A percentile compares a stretch with the other conserved stretches of the same genome.
phyloP scores from a whole-genome alignment of 2,329 filamentous ascomycete genomes.

The Trichoderma guizhouense region DNA sequence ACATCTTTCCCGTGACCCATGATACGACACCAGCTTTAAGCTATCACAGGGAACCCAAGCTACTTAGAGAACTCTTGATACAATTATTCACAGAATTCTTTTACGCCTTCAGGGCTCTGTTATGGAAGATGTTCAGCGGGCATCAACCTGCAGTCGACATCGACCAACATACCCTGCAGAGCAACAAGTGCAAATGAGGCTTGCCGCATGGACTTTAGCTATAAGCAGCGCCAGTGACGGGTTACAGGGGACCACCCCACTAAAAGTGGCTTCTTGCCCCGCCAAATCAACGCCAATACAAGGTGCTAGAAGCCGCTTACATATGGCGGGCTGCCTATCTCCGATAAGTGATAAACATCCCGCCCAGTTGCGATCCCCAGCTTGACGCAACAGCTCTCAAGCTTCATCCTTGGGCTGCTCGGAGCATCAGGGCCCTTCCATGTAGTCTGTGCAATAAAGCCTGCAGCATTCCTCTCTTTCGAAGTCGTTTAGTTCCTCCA shows the following conservation, averaged over 20 bases:
- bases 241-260: conserved; percentile 23
- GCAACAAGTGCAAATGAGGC: neutral
- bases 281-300: conserved; percentile 19
- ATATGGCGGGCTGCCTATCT: conserved; percentile 17
- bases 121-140: neutral
- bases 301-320: conserved; percentile 23
- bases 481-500: neutral
- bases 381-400: conserved; percentile 7
- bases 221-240: neutral
- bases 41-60: neutral
- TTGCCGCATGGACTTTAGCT: neutral
- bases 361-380: neutral
- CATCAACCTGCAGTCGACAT: no score
- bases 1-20: no score
- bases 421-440: conserved; percentile 14
- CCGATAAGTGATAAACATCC: conserved; percentile 11
- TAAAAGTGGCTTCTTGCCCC: conserved; percentile 13
- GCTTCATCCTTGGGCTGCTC: neutral
- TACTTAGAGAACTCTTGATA: neutral
- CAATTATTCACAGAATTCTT: neutral
- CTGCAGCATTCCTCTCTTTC: neutral
- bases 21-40: neutral
- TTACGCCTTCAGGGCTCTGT: neutral
- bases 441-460: conserved; percentile 25
- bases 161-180: neutral